A percentile compares a stretch with the other conserved stretches of the same genome.
These are phyloP conservation scores for Pseudonitzschia multiseries DNA, from an alignment of 108 stramenopile genomes.

Conservation along the genomic window DNA sequence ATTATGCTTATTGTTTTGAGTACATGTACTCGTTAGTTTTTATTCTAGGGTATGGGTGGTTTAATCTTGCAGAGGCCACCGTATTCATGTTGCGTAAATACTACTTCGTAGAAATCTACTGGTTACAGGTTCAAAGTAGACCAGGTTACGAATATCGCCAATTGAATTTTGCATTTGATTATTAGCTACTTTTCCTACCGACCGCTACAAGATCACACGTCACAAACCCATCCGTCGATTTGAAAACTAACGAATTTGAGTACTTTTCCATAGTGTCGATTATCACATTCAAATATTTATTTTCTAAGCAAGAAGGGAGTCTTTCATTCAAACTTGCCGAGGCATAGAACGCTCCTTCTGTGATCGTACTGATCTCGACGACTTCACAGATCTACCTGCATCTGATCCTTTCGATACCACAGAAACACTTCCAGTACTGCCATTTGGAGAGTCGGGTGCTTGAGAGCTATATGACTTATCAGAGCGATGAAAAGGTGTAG, in stretches of 20 bases:
- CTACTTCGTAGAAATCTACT: no score
- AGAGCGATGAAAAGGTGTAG: slow-evolving; percentile 8
- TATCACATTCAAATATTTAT: neutral
- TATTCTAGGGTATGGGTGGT: no score
- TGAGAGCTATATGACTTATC: slow-evolving; percentile 1
- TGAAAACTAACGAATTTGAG: neutral
- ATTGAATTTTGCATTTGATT: no score
- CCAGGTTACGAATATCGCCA: no score
- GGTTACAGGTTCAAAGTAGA: no score
- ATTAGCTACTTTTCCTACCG: no score
- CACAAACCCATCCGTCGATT: no score
- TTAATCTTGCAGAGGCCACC: no score
- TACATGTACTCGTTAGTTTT: no score
- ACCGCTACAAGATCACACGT: no score
- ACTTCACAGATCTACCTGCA: slow-evolving; percentile 25
- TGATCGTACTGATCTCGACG: slow-evolving; percentile 1
- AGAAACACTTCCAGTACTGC: slow-evolving; percentile 32
- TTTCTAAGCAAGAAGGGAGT: neutral
- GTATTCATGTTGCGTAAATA: no score
- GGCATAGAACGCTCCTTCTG: slow-evolving; percentile 10
- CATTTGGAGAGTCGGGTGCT: slow-evolving; percentile 29
- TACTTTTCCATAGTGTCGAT: neutral
- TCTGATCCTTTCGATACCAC: slow-evolving; percentile 28
- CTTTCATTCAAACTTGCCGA: neutral
- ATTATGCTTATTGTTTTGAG: no score